phyloP scores from a whole-genome alignment of 2,329 filamentous ascomycete genomes.

The Sordariomycetes sp. region DNA sequence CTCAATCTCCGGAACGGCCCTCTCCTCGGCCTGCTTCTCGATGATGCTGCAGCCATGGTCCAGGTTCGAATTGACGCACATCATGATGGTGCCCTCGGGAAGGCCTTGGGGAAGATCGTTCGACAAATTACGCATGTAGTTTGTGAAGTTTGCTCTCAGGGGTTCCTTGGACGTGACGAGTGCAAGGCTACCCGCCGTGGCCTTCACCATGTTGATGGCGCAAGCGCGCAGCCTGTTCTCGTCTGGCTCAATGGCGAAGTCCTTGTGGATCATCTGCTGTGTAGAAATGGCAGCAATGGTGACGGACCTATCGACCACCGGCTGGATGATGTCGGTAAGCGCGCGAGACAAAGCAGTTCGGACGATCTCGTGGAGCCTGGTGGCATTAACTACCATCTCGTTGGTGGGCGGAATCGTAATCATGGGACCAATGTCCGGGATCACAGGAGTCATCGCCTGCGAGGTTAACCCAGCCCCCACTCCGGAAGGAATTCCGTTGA shows the following conservation, averaged over 20 bases:
- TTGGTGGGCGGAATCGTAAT: slow-evolving; percentile 72
- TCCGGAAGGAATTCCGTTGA: slow-evolving; percentile 59
- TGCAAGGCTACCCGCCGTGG: slow-evolving; percentile 83
- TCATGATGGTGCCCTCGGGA: slow-evolving; percentile 88
- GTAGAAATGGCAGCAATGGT: slow-evolving; percentile 97
- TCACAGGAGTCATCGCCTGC: slow-evolving; percentile 61
- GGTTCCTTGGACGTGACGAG: slow-evolving; percentile 98
- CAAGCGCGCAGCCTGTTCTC: slow-evolving; percentile 76
- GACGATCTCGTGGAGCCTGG: slow-evolving; percentile 63
- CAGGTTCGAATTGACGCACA: slow-evolving; percentile 97
- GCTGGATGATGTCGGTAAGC: slow-evolving; percentile 91
- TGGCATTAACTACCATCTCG: slow-evolving; percentile 62
- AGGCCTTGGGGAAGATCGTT: slow-evolving; percentile 64
- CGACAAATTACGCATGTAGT: slow-evolving; percentile 72
- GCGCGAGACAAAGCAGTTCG: slow-evolving; percentile 77
- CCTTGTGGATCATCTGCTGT: slow-evolving; percentile 87
- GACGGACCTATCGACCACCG: slow-evolving; percentile 92
- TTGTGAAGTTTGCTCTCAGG: slow-evolving; percentile 88
- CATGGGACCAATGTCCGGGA: slow-evolving; percentile 72
- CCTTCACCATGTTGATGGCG: slow-evolving; percentile 88
- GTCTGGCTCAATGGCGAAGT: slow-evolving; percentile 87
- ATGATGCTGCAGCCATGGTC: slow-evolving; percentile 89
- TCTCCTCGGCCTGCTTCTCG: slow-evolving; percentile 88
- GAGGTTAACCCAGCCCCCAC: slow-evolving; percentile 64
- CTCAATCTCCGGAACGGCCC: slow-evolving; percentile 88